A percentile compares a stretch with the other conserved stretches of the same genome.
Conservation (phyloP, 2,329 filamentous ascomycete genomes). For the Colletotrichum chlorophyti region DNA sequence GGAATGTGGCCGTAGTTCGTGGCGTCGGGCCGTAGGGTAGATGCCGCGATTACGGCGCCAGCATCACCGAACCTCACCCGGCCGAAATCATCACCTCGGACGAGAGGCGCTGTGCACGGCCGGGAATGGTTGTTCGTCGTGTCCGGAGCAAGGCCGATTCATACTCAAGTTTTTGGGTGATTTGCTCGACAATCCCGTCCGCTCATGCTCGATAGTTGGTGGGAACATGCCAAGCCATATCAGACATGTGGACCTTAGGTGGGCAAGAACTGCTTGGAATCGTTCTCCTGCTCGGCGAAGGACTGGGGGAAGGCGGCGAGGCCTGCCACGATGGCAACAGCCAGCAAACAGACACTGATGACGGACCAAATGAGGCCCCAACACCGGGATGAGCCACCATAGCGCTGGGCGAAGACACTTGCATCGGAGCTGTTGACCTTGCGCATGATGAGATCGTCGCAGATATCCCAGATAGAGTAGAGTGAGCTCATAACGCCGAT, state of each 20-base stretch:
- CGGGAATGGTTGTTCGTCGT: too few relatives aligned
- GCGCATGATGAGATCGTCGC: constrained; percentile 79
- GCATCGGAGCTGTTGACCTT: constrained; percentile 84
- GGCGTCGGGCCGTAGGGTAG: too few relatives aligned
- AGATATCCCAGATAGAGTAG: constrained; percentile 87
- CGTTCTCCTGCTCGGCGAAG: constrained; percentile 70
- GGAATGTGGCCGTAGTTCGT: too few relatives aligned
- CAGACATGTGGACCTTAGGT: too few relatives aligned
- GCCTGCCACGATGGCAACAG: constrained; percentile 74
- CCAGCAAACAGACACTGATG: constrained; percentile 75
- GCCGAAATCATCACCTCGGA: too few relatives aligned
- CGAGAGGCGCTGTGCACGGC: too few relatives aligned
- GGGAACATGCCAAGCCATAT: too few relatives aligned
- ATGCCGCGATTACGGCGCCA: too few relatives aligned
- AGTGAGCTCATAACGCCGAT: constrained; percentile 84
- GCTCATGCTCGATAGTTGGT: background rate
- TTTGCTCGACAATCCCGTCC: too few relatives aligned
- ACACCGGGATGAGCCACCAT: constrained; percentile 80
- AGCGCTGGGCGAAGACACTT: constrained; percentile 78
- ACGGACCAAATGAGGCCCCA: constrained; percentile 83
- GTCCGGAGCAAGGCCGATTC: too few relatives aligned
- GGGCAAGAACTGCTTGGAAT: constrained; percentile 71
- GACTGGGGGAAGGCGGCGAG: constrained; percentile 79
- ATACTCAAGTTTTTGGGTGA: too few relatives aligned
- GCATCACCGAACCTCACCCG: too few relatives aligned